Evolutionary conservation across 2,329 filamentous ascomycete genomes (phyloP).

Genomic region (Calonectria pseudoturangicola): DNA sequence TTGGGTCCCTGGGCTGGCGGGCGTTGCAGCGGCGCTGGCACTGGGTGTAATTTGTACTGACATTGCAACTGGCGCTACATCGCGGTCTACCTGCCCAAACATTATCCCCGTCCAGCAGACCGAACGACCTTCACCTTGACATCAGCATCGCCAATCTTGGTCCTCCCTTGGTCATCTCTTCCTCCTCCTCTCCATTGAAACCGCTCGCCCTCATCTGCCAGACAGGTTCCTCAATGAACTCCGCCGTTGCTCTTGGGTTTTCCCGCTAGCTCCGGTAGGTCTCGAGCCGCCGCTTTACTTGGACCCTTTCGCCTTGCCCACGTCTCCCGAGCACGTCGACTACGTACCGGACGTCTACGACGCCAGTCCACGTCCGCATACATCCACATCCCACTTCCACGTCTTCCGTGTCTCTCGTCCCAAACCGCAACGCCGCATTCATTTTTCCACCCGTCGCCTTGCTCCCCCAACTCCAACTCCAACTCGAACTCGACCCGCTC

Average conservation of each 20-base stretch:
- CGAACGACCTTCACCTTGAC: conserved; percentile 33
- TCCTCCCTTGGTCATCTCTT: conserved; percentile 34
- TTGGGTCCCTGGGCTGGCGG: conserved; percentile 20
- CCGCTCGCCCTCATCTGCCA: conserved; percentile 4
- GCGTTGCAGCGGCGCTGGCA: conserved; percentile 22
- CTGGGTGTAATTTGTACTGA: conserved; percentile 26
- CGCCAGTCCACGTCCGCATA: conserved; percentile 35
- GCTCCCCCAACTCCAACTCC: not conserved
- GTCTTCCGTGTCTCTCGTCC: conserved; percentile 18
- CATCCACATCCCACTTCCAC: conserved; percentile 34
- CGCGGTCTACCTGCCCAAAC: conserved; percentile 31
- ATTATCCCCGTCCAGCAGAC: conserved; percentile 22
- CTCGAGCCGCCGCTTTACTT: conserved; percentile 45
- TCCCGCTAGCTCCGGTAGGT: conserved; percentile 54
- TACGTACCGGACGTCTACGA: conserved; percentile 36
- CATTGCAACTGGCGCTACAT: conserved; percentile 23
- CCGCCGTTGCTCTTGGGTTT: conserved; percentile 45
- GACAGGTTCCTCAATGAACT: conserved; percentile 50
- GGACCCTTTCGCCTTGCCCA: conserved; percentile 11
- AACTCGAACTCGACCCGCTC: conserved; percentile 27
- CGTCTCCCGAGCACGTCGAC: conserved; percentile 22
- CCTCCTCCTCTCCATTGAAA: conserved; percentile 9
- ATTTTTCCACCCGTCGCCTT: conserved; percentile 8
- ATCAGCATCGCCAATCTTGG: conserved; percentile 28
- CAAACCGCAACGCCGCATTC: conserved; percentile 29